Conservation (phyloP, 208 protist genomes). For the Leishmania major region DNA sequence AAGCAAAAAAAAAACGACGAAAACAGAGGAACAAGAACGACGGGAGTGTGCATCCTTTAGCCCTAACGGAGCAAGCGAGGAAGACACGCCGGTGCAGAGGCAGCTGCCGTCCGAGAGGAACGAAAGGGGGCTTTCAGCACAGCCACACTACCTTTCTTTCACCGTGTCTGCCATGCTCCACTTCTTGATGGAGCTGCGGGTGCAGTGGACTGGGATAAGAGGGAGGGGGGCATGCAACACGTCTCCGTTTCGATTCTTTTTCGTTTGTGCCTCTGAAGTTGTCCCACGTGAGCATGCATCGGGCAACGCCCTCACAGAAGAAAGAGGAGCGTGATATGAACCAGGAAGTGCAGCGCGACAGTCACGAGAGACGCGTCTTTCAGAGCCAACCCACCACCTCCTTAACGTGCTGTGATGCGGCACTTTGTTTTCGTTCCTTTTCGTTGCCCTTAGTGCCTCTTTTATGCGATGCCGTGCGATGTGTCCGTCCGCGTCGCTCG, state of each 20-base stretch:
- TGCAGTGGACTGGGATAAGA: not conserved
- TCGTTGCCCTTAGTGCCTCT: not conserved
- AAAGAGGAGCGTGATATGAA: not conserved
- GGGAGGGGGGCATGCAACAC: not conserved
- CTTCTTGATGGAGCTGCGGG: not conserved
- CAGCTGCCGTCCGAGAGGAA: not conserved
- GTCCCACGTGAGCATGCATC: not conserved
- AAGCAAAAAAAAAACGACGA: not conserved
- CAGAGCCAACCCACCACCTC: not conserved
- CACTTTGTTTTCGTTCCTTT: constrained; percentile 6
- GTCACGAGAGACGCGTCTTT: not conserved
- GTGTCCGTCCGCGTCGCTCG: not conserved
- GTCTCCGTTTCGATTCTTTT: not conserved
- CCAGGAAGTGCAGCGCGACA: not conserved
- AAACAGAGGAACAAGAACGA: not conserved
- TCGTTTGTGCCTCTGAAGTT: not conserved
- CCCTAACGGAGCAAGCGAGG: not conserved
- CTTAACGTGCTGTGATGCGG: not conserved
- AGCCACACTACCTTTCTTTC: not conserved
- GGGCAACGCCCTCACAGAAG: not conserved
- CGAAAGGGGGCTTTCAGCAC: not conserved
- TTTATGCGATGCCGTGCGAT: not conserved
- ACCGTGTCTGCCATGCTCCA: not conserved
- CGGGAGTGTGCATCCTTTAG: not conserved
- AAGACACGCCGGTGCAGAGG: not conserved